Percentiles rank a stretch among this genome's conserved stretches.
phyloP scores from a whole-genome alignment of 331 rosid genomes.

The Pyrus hybrid region DNA sequence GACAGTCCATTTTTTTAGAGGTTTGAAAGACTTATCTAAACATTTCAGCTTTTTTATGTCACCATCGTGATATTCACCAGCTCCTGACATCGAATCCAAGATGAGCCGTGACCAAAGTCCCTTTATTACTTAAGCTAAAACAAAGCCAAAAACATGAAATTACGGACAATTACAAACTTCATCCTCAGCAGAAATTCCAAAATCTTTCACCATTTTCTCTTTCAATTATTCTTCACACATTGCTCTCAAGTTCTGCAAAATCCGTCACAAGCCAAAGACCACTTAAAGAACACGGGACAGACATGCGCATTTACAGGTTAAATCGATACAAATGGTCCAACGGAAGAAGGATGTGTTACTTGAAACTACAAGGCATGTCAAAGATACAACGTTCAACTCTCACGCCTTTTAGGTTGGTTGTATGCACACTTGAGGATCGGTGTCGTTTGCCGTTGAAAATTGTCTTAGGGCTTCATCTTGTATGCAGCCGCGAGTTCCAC shows the following conservation, averaged over 20 bases:
- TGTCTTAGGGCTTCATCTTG: conserved; percentile 15
- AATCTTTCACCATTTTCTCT: neutral
- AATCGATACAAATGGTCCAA: conserved; percentile 5
- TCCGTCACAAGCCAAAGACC: neutral
- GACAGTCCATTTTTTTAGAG: too few relatives aligned
- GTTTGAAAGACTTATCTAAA: too few relatives aligned
- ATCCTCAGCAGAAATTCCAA: neutral
- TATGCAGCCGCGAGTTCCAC: conserved; percentile 77
- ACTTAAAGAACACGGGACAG: neutral
- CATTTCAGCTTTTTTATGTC: too few relatives aligned
- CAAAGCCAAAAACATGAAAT: neutral
- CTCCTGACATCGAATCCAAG: too few relatives aligned
- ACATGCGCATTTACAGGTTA: conserved; percentile 18
- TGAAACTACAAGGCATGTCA: too few relatives aligned
- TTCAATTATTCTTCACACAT: neutral
- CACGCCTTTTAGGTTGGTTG: neutral
- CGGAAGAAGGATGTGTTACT: neutral
- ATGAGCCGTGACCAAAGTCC: too few relatives aligned
- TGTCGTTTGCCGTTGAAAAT: conserved; percentile 12
- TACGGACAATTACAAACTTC: neutral
- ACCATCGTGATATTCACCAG: too few relatives aligned
- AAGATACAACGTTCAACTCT: too few relatives aligned
- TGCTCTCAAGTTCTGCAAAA: neutral
- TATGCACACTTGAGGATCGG: conserved; percentile 13
- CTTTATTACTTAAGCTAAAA: too few relatives aligned